phyloP scores from a whole-genome alignment of 352 stramenopile species.

The Phytophthora tubulina region DNA sequence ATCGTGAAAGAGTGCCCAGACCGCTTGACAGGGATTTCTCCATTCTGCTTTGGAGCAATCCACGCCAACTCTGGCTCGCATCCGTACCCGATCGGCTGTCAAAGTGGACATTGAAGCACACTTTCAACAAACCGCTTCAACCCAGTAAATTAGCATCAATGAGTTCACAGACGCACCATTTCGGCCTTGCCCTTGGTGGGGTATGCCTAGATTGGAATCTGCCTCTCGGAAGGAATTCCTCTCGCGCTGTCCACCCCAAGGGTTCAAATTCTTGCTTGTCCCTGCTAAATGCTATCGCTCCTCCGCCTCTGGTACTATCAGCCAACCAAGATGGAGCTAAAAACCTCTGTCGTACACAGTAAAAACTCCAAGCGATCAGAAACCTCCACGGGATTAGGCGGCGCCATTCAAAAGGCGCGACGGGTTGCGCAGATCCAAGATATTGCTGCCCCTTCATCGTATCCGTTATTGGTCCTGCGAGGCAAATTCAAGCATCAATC shows the following conservation, averaged over 20 bases:
- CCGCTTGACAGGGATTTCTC: slow-evolving; percentile 94
- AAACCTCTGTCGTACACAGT: neutral
- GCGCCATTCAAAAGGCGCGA: slow-evolving; percentile 43
- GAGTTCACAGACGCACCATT: slow-evolving; percentile 34
- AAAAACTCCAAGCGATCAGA: neutral
- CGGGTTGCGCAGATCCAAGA: slow-evolving; percentile 35
- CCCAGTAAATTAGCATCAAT: neutral
- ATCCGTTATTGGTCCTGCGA: slow-evolving; percentile 26
- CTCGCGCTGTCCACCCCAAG: neutral
- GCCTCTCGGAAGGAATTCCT: slow-evolving; percentile 6
- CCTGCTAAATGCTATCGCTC: neutral
- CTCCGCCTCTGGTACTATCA: neutral
- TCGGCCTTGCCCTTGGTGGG: slow-evolving; percentile 16
- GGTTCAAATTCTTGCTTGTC: neutral
- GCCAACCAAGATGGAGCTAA: neutral
- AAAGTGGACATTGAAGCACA: slow-evolving; percentile 21
- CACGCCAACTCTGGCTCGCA: slow-evolving; percentile 91
- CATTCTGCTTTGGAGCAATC: slow-evolving; percentile 90
- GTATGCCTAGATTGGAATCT: slow-evolving; percentile 5
- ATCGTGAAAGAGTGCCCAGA: slow-evolving; percentile 96
- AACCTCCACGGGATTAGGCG: slow-evolving; percentile 6
- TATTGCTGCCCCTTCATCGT: slow-evolving; percentile 27
- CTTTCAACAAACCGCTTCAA: slow-evolving; percentile 11
- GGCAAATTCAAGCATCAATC: slow-evolving; percentile 16
- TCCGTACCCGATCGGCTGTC: slow-evolving; percentile 82